Evolutionary conservation across 192 early-diverging fungal species (phyloP).

Genomic region (Funneliformis geosporum): DNA sequence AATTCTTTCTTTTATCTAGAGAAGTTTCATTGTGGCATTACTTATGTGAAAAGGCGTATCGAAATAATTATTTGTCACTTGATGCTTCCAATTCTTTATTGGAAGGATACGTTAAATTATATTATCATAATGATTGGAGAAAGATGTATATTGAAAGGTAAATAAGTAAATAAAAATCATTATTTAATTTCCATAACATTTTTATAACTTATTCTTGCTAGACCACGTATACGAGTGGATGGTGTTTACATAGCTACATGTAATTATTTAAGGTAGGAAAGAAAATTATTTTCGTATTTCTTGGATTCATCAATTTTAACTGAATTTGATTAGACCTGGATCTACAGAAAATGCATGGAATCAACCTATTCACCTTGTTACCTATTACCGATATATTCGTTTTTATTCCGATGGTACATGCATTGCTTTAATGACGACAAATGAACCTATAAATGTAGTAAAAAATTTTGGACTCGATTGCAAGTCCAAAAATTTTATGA

Average conservation of each 20-base stretch:
- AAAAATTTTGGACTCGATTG: conserved; percentile 27
- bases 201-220: not conserved
- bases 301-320: not conserved
- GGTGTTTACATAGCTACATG: conserved; percentile 49
- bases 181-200: not conserved
- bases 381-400: conserved; percentile 47
- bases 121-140: conserved; percentile 41
- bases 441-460: conserved; percentile 36
- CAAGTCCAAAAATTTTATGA: conserved; percentile 32
- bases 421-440: conserved; percentile 37
- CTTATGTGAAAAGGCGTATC: conserved; percentile 38
- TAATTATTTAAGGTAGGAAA: conserved; percentile 39
- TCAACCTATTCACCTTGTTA: conserved; percentile 47
- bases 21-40: conserved; percentile 40
- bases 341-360: conserved; percentile 40
- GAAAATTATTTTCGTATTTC: not conserved
- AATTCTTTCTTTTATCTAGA: conserved; percentile 40
- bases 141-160: conserved; percentile 46
- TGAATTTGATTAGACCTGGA: conserved; percentile 31
- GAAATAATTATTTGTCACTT: not conserved
- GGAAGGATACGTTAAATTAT: conserved; percentile 29
- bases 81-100: not conserved
- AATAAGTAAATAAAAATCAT: not conserved
- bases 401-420: conserved; percentile 47
- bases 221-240: conserved; percentile 45